Evolutionary conservation across 2,329 filamentous ascomycete species (phyloP).

Genomic region (Chalara sp.): DNA sequence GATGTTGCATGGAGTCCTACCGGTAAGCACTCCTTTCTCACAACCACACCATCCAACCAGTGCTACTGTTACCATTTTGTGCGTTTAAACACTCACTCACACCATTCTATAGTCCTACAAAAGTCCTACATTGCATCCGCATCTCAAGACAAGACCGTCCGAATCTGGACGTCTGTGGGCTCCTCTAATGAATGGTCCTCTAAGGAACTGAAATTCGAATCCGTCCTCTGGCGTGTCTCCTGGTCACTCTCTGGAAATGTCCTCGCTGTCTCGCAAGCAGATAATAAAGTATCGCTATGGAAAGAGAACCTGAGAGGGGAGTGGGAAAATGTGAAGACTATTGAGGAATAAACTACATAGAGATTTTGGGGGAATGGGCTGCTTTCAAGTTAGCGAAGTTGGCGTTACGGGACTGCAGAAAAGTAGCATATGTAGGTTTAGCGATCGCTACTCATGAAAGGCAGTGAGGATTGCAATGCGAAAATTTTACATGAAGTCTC

Average conservation of each 20-base stretch:
- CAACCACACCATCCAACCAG: too few relatives aligned
- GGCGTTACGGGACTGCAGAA: neutral
- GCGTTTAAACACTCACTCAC: neutral
- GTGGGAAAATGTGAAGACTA: constrained; percentile 95
- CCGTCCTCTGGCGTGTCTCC: constrained; percentile 89
- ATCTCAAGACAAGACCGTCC: constrained; percentile 92
- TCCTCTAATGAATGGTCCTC: neutral
- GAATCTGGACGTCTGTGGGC: constrained; percentile 78
- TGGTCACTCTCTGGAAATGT: constrained; percentile 98
- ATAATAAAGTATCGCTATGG: constrained; percentile 97
- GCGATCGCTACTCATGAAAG: too few relatives aligned
- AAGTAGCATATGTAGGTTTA: neutral
- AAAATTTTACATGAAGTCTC: too few relatives aligned
- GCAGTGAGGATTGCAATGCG: too few relatives aligned
- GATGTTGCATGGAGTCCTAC: constrained; percentile 97
- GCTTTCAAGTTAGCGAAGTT: neutral
- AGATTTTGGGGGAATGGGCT: neutral
- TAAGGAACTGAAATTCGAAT: constrained; percentile 84
- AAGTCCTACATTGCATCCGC: constrained; percentile 88
- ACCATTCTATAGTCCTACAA: neutral
- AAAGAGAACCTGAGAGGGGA: constrained; percentile 96
- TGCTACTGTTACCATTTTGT: neutral
- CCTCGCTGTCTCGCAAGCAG: constrained; percentile 82
- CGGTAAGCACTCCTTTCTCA: constrained; percentile 37
- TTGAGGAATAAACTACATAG: constrained; percentile 63